A percentile compares a stretch with the other conserved stretches of the same genome.
phyloP scores from a whole-genome alignment of 2,329 filamentous ascomycete species.

The Tolypocladium endophyticum region DNA sequence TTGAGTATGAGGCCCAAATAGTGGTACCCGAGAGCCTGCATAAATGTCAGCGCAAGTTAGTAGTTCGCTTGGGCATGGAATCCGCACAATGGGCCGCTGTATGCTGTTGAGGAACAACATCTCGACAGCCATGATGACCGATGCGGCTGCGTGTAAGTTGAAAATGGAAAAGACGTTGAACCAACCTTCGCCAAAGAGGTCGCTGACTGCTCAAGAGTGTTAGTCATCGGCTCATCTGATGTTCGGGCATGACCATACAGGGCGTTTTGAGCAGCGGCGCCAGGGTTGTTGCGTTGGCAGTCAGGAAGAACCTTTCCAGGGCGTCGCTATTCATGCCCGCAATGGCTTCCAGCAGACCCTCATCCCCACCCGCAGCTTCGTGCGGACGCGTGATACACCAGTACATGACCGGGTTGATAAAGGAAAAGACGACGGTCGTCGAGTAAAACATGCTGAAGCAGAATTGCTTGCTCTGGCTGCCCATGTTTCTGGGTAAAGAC shows the following conservation, averaged over 20 bases:
- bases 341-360: background rate
- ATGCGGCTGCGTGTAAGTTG: constrained; percentile 33
- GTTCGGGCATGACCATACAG: constrained; percentile 7
- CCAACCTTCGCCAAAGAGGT: constrained; percentile 36
- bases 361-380: constrained; percentile 6
- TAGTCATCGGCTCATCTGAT: constrained; percentile 2
- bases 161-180: constrained; percentile 35
- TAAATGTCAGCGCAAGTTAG: constrained; percentile 5
- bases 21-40: constrained; percentile 33
- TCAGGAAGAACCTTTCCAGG: background rate
- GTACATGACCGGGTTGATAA: constrained; percentile 41
- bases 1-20: constrained; percentile 28
- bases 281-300: background rate
- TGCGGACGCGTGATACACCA: constrained; percentile 31
- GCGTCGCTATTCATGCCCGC: background rate
- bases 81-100: constrained; percentile 33
- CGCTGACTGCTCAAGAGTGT: constrained; percentile 27
- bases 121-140: constrained; percentile 33
- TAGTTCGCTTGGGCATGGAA: constrained; percentile 5
- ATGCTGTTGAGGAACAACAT: constrained; percentile 41
- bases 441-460: constrained; percentile 42
- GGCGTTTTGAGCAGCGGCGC: constrained; percentile 8
- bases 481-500: constrained; percentile 33
- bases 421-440: constrained; percentile 31
- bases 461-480: constrained; percentile 29